phyloP scores from a whole-genome alignment of 495 filamentous ascomycete genomes.

The Neurospora tetraspora region DNA sequence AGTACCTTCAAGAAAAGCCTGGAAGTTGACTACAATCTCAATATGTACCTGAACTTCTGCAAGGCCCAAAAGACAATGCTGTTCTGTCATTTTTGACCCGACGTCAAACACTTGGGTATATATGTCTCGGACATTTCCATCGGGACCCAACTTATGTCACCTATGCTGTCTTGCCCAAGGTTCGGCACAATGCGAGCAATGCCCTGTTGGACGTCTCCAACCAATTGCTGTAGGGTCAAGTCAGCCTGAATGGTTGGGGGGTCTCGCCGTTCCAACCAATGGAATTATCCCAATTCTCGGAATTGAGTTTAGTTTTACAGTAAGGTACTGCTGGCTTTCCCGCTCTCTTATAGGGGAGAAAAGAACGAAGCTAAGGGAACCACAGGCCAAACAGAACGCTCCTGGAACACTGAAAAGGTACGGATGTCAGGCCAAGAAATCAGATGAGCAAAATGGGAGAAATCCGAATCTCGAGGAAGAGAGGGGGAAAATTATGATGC shows the following conservation, averaged over 20 bases:
- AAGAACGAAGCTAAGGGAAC: background rate
- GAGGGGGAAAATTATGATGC: slow-evolving; percentile 18
- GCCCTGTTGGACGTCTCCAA: background rate
- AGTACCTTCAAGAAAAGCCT: background rate
- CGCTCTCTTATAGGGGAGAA: background rate
- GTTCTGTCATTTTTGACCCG: background rate
- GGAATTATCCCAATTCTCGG: background rate
- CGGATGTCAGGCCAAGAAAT: background rate
- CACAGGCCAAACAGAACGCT: background rate
- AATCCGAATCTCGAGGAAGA: background rate
- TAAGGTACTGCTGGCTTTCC: background rate
- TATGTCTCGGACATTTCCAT: background rate
- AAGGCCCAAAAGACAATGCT: background rate
- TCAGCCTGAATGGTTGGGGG: background rate
- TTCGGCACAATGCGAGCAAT: background rate
- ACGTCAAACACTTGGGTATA: background rate
- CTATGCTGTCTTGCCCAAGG: background rate
- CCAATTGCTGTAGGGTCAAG: background rate
- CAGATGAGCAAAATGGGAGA: background rate
- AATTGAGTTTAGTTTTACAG: background rate
- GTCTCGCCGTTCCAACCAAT: background rate
- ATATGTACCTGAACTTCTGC: background rate
- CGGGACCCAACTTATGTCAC: background rate
- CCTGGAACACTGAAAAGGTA: background rate
- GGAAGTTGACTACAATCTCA: background rate